Conservation (phyloP, 148 eudicot species). For the Oxyria digyna region DNA sequence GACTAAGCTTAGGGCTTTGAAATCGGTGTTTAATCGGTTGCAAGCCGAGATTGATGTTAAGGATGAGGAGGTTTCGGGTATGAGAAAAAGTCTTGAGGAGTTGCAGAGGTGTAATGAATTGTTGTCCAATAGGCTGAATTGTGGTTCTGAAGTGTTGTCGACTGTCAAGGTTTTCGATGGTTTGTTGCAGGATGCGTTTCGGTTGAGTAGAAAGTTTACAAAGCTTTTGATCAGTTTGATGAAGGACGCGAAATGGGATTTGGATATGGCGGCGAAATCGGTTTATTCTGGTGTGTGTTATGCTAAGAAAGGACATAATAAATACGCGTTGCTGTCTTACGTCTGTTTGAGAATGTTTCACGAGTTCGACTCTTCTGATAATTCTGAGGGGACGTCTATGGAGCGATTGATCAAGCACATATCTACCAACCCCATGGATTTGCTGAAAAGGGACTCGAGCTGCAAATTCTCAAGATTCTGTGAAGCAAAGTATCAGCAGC, state of each 20-base stretch:
- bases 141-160: constrained; percentile 32
- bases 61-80: constrained; percentile 40
- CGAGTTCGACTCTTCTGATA: constrained; percentile 46
- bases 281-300: constrained; percentile 44
- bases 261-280: constrained; percentile 63
- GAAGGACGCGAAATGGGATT: constrained; percentile 75
- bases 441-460: constrained; percentile 40
- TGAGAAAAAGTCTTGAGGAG: constrained; percentile 39
- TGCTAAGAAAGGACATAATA: constrained; percentile 50
- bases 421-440: constrained; percentile 52
- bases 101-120: constrained; percentile 27
- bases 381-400: constrained; percentile 43
- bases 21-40: constrained; percentile 61
- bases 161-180: constrained; percentile 63
- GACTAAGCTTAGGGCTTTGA: constrained; percentile 76
- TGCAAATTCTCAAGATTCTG: constrained; percentile 64
- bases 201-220: constrained; percentile 42
- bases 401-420: constrained; percentile 54
- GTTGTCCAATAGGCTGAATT: constrained; percentile 26
- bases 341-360: constrained; percentile 68
- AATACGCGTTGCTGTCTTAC: constrained; percentile 71
- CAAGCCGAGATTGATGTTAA: constrained; percentile 71
- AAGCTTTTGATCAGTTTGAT: constrained; percentile 71
- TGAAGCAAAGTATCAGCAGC: constrained; percentile 68
- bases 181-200: constrained; percentile 43